Base-by-base conservation (phyloP, 495 filamentous ascomycete species). In the Elaphomyces granulatus region DNA sequence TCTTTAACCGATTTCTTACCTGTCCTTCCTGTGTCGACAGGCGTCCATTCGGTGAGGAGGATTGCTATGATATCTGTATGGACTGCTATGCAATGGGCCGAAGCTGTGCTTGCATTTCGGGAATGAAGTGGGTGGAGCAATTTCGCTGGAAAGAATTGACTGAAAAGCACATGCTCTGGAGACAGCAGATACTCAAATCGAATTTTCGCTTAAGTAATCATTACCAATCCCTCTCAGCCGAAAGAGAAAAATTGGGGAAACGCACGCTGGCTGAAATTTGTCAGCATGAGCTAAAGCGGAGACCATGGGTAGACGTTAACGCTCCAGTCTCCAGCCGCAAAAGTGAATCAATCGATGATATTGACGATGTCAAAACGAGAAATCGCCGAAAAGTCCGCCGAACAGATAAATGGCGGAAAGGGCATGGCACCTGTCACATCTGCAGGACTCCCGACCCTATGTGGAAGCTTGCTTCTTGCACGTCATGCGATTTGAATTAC, bases 1-100 rank as follows among this genome's bases (percentile, higher is more conserved):
- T 98, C 36, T 95, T 95, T 68, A 98, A 98, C 55, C 77, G 88
- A 4, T 98, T 96, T 50, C 63, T 98, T 21, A 92, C 87, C 3
- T 98, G 90, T 57, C 78, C 81, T 26, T 71, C 70, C 28, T 96
- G 90, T 52, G 68, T 80, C 20, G 45, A 59, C 23, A 62, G 67
- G 12, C 54, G 69, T 31, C 61, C 66, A 20, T 63, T 64, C 37
- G 81, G 72, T 14, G 74, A 74, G 3, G 72, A 84, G 37, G 80
- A 87, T 43, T 74, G 79, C 0, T 98, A 95, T 51, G 90, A 98
- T 51, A 72, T 98, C 9, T 98, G 90, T 54, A 84, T 98, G 77
- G 88, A 98, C 32, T 98, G 90, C 54, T 96, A 87, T 47, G 78
- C 75, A 12, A 88, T 94, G 75, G 90, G 90, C 23, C 77, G 90